Evolutionary conservation across 768 basidiomycete species (phyloP).

Genomic region (Sporobolomyces phaffii): DNA sequence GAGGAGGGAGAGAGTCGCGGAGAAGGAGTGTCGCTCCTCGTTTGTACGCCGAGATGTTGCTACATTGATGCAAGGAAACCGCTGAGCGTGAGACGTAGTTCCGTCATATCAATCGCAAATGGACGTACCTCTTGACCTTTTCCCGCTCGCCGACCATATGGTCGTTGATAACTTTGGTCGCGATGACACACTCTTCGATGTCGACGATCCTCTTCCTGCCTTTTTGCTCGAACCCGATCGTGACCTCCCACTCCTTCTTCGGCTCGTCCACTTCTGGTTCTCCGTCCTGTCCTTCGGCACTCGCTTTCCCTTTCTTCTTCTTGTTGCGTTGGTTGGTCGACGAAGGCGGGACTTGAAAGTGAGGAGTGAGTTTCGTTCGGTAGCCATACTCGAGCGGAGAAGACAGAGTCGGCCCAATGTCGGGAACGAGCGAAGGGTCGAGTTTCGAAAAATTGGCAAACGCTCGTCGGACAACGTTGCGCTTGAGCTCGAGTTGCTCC

Average conservation of each 20-base stretch:
- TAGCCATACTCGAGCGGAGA: slow-evolving; percentile 87
- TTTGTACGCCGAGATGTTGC: slow-evolving; percentile 72
- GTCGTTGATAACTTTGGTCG: slow-evolving; percentile 68
- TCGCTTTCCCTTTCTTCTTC: slow-evolving; percentile 24
- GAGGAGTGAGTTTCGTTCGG: slow-evolving; percentile 94
- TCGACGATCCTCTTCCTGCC: slow-evolving; percentile 72
- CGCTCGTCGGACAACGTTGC: slow-evolving; percentile 75
- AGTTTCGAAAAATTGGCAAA: slow-evolving; percentile 69
- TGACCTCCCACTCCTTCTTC: slow-evolving; percentile 56
- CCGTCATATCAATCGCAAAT: no score
- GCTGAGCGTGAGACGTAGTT: background rate
- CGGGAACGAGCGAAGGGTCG: slow-evolving; percentile 56
- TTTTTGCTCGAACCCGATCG: slow-evolving; percentile 81
- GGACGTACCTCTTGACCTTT: slow-evolving; percentile 61
- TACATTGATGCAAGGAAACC: slow-evolving; percentile 43
- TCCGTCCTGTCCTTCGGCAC: background rate
- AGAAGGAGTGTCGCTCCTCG: slow-evolving; percentile 83
- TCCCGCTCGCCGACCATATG: slow-evolving; percentile 59
- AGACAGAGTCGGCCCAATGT: slow-evolving; percentile 66
- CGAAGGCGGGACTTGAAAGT: slow-evolving; percentile 74
- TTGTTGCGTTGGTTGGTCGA: slow-evolving; percentile 51
- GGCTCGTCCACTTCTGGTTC: slow-evolving; percentile 19
- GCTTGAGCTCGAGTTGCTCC: slow-evolving; percentile 76
- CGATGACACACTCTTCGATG: slow-evolving; percentile 63
- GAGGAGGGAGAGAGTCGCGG: slow-evolving; percentile 66